A percentile compares a stretch with the other conserved stretches of the same genome.
These are phyloP conservation scores for Acanthamoeba castellanii DNA, from an alignment of 208 protist genomes.

Conservation along the genomic window DNA sequence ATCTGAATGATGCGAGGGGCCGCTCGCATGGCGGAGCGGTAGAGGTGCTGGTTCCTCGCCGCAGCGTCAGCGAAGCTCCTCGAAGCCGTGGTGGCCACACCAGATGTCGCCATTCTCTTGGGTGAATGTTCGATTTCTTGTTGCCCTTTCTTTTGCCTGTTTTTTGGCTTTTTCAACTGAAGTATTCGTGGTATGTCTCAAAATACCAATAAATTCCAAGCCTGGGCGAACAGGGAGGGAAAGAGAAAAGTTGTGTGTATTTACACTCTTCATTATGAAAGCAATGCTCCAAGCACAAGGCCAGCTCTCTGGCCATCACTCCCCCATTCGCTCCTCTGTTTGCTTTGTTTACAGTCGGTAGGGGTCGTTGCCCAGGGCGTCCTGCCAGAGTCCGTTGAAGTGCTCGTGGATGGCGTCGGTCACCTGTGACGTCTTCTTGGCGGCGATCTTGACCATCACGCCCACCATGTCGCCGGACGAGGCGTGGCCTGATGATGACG, in stretches of 20 bases:
- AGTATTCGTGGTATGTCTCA: no score
- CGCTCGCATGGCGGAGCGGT: slow-evolving; percentile 33
- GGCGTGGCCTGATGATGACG: background rate
- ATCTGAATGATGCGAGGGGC: slow-evolving; percentile 67
- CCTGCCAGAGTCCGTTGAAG: slow-evolving; percentile 34
- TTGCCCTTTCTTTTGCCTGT: background rate
- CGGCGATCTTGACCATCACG: slow-evolving; percentile 61
- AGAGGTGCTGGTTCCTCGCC: slow-evolving; percentile 39
- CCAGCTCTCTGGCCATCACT: no score
- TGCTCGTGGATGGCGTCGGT: slow-evolving; percentile 30
- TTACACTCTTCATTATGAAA: no score
- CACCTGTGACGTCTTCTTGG: slow-evolving; percentile 54
- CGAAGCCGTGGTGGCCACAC: slow-evolving; percentile 28
- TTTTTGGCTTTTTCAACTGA: no score
- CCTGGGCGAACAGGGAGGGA: no score
- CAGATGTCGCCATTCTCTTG: background rate
- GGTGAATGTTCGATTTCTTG: background rate
- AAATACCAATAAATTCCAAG: no score
- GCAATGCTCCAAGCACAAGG: no score
- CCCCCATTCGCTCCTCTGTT: no score
- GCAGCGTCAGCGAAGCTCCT: slow-evolving; percentile 27
- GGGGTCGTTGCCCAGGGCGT: slow-evolving; percentile 18
- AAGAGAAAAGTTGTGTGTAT: no score
- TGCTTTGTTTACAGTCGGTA: background rate
- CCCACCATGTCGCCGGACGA: slow-evolving; percentile 11